phyloP scores from a whole-genome alignment of 768 basidiomycete species.

The Suillus plorans region DNA sequence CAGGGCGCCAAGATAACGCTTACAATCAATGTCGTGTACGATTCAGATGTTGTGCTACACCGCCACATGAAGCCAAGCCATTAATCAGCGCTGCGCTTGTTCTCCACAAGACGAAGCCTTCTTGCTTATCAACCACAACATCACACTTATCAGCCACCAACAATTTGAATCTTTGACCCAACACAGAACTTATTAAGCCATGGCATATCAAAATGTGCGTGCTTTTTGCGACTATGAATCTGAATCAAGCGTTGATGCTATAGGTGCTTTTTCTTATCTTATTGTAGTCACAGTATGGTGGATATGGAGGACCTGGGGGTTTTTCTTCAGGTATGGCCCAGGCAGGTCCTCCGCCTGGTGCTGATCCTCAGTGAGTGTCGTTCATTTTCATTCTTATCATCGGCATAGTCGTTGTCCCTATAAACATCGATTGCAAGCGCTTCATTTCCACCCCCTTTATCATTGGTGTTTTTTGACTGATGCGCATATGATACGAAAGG shows the following conservation, averaged over 20 bases:
- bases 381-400: neutral
- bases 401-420: neutral
- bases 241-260: conserved; percentile 1
- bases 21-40: neutral
- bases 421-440: neutral
- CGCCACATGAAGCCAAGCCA: too few species aligned
- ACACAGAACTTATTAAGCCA: neutral
- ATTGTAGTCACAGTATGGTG: neutral
- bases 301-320: conserved; percentile 19
- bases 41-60: too few species aligned
- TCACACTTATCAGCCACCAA: too few species aligned
- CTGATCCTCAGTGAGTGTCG: conserved; percentile 68
- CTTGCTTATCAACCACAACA: too few species aligned
- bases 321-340: conserved; percentile 7
- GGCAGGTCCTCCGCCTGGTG: conserved; percentile 44
- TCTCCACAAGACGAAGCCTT: too few species aligned
- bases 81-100: too few species aligned
- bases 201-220: conserved; percentile 3
- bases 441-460: neutral
- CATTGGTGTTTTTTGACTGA: neutral
- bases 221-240: neutral
- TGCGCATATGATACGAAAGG: conserved; percentile 34
- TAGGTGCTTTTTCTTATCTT: neutral
- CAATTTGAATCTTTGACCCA: too few species aligned
- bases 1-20: neutral